Conservation (phyloP, 2,329 filamentous ascomycete species). For the Knoxdaviesia capensis region DNA sequence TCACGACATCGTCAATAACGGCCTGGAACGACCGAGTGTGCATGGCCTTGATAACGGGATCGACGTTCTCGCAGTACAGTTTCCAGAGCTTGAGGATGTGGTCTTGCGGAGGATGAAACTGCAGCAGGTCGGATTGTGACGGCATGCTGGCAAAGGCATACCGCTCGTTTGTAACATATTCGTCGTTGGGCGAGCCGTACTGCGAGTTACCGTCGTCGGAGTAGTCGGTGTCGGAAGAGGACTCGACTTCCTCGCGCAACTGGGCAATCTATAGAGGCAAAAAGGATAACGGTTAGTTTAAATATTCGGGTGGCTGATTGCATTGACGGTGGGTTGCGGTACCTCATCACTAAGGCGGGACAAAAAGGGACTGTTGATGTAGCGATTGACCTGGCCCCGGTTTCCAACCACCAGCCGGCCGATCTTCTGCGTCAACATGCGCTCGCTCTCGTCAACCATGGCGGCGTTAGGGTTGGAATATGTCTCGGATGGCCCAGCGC, state of each 20-base stretch:
- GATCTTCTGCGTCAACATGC: conserved; percentile 22
- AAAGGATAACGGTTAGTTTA: neutral
- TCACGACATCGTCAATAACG: conserved; percentile 38
- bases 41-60: conserved; percentile 50
- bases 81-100: conserved; percentile 51
- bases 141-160: conserved; percentile 44
- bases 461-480: too few relatives aligned
- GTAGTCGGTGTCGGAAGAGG: conserved; percentile 28
- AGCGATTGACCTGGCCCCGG: conserved; percentile 44
- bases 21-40: conserved; percentile 48
- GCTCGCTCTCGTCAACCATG: too few relatives aligned
- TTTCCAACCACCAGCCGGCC: conserved; percentile 53
- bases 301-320: too few relatives aligned
- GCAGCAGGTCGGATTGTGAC: conserved; percentile 42
- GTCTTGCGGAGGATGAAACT: conserved; percentile 43
- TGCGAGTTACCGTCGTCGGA: conserved; percentile 36
- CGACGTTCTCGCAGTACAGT: conserved; percentile 52
- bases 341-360: conserved; percentile 57
- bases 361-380: conserved; percentile 63
- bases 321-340: conserved; percentile 1
- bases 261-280: conserved; percentile 15
- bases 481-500: too few relatives aligned
- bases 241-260: conserved; percentile 20
- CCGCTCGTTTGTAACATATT: too few relatives aligned
- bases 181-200: neutral